Evolutionary conservation across 2,329 filamentous ascomycete species (phyloP).

Genomic region (Penicillium sp.): DNA sequence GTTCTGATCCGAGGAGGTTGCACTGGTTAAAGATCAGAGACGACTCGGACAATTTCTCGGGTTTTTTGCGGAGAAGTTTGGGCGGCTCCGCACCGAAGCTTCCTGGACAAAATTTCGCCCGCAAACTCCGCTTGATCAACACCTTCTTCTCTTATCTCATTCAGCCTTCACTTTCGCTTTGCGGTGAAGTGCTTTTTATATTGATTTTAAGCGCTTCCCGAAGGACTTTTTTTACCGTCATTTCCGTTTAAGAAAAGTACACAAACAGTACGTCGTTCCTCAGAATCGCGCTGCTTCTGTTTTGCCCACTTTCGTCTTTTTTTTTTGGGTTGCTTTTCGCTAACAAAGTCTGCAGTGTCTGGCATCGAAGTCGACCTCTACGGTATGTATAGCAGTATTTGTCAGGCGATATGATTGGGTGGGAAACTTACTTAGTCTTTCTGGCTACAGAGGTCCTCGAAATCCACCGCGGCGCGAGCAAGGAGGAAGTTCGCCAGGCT

Average conservation of each 20-base stretch:
- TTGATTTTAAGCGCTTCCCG: background rate
- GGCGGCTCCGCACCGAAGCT: slow-evolving; percentile 22
- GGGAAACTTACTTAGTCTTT: slow-evolving; percentile 6
- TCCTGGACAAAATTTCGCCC: slow-evolving; percentile 25
- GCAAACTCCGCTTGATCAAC: slow-evolving; percentile 15
- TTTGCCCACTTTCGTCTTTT: background rate
- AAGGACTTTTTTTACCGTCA: background rate
- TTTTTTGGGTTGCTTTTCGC: slow-evolving; percentile 7
- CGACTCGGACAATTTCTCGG: background rate
- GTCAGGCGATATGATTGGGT: background rate
- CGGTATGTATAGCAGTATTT: slow-evolving; percentile 44
- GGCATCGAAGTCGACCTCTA: slow-evolving; percentile 59
- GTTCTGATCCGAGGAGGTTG: background rate
- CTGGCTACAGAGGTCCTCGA: slow-evolving; percentile 69
- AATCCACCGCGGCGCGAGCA: slow-evolving; percentile 69
- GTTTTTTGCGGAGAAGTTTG: slow-evolving; percentile 7
- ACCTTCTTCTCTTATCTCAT: background rate
- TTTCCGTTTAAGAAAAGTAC: background rate
- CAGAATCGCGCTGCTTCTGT: background rate
- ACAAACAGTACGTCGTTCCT: background rate
- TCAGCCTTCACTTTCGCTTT: background rate
- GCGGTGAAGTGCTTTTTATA: background rate
- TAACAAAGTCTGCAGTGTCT: slow-evolving; percentile 35
- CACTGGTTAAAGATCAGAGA: background rate
- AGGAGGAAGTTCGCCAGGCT: slow-evolving; percentile 88